These are phyloP conservation scores for Globisporangium nodosum DNA, from an alignment of 352 stramenopile genomes.

Conservation along the genomic window DNA sequence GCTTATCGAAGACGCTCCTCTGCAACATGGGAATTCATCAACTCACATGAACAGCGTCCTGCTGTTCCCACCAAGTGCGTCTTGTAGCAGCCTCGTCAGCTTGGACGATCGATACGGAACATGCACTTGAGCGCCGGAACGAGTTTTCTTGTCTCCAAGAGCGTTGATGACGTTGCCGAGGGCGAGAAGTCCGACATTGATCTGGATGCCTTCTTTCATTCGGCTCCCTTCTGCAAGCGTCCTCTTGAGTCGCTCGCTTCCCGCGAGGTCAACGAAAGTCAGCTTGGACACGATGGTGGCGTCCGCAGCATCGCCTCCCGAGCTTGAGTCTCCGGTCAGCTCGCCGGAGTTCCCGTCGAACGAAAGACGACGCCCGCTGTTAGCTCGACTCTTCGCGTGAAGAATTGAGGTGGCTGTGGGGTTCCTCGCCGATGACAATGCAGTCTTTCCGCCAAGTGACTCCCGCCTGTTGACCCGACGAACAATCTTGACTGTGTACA, in stretches of 20 bases:
- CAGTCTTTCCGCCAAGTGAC: conserved; percentile 10
- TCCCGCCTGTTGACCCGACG: conserved; percentile 32
- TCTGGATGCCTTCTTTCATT: conserved; percentile 89
- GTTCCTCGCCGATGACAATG: conserved; percentile 8
- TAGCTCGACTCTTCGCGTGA: conserved; percentile 15
- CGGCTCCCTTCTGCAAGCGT: conserved; percentile 74
- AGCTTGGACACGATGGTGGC: conserved; percentile 67
- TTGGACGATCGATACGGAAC: conserved; percentile 83
- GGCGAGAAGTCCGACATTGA: conserved; percentile 80
- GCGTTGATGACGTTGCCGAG: conserved; percentile 87
- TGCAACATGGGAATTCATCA: background rate
- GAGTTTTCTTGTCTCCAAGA: conserved; percentile 63
- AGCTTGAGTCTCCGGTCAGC: conserved; percentile 6
- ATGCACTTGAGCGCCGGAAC: conserved; percentile 38
- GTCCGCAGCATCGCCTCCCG: conserved; percentile 23
- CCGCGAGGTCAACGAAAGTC: conserved; percentile 85
- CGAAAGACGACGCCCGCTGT: conserved; percentile 6
- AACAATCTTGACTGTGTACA: conserved; percentile 86
- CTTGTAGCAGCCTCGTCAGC: conserved; percentile 74
- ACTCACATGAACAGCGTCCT: conserved; percentile 84
- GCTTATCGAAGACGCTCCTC: background rate
- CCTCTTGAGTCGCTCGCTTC: conserved; percentile 84
- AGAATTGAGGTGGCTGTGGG: background rate
- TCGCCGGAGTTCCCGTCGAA: conserved; percentile 10
- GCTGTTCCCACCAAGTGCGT: conserved; percentile 85